These are phyloP conservation scores for Quercus bicolor DNA, from an alignment of 306 rosid species.

Conservation along the genomic window DNA sequence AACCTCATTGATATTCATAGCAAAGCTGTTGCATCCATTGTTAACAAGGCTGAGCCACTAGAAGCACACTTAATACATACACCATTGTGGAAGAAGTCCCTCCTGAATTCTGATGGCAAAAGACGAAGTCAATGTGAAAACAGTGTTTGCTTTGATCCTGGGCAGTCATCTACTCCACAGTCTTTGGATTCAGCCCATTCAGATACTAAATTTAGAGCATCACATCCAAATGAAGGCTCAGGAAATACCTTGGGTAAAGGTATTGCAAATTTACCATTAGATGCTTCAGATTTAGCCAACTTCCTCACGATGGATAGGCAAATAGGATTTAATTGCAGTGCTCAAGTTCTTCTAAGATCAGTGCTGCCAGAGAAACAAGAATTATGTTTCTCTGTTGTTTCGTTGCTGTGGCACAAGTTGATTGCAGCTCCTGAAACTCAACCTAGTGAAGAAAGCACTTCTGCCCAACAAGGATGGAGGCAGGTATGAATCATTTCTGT, in stretches of 20 bases:
- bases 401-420: slow-evolving; percentile 92
- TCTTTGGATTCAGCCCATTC: slow-evolving; percentile 36
- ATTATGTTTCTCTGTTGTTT: slow-evolving; percentile 89
- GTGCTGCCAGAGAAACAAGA: slow-evolving; percentile 83
- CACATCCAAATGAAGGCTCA: slow-evolving; percentile 48
- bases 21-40: slow-evolving; percentile 87
- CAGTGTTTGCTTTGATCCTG: slow-evolving; percentile 42
- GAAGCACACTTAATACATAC: slow-evolving; percentile 69
- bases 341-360: slow-evolving; percentile 77
- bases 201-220: slow-evolving; percentile 32
- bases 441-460: slow-evolving; percentile 89
- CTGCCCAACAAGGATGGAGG: slow-evolving; percentile 99
- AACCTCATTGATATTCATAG: slow-evolving; percentile 91
- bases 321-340: slow-evolving; percentile 77
- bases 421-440: slow-evolving; percentile 93
- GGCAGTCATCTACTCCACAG: slow-evolving; percentile 42
- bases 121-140: slow-evolving; percentile 46
- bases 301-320: slow-evolving; percentile 90
- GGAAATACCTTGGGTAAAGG: slow-evolving; percentile 57
- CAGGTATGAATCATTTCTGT: slow-evolving; percentile 52
- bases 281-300: slow-evolving; percentile 96
- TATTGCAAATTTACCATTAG: slow-evolving; percentile 57
- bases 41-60: slow-evolving; percentile 83
- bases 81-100: slow-evolving; percentile 60
- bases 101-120: slow-evolving; percentile 33